Evolutionary conservation across 2,329 filamentous ascomycete species (phyloP).

Genomic region (Diaporthe amygdali): DNA sequence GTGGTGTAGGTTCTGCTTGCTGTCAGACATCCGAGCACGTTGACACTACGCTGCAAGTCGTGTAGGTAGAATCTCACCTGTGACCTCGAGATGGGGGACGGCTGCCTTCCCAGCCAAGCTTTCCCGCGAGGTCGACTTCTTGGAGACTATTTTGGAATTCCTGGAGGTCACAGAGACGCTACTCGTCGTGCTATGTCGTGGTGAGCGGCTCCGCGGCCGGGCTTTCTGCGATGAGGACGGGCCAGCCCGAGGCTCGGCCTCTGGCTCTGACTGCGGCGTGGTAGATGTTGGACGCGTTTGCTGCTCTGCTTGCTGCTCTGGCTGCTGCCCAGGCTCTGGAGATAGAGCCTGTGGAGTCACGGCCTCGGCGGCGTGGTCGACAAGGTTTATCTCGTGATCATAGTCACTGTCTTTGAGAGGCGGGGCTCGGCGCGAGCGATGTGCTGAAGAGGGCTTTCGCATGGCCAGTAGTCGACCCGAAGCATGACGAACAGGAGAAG

Average conservation of each 20-base stretch:
- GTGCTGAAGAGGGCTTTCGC: slow-evolving; percentile 35
- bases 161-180: background rate
- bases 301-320: background rate
- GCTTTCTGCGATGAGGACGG: background rate
- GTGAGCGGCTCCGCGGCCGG: background rate
- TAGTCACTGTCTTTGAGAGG: slow-evolving; percentile 65
- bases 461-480: slow-evolving; percentile 18
- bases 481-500: slow-evolving; percentile 17
- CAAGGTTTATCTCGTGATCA: slow-evolving; percentile 73
- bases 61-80: background rate
- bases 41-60: background rate
- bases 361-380: slow-evolving; percentile 54
- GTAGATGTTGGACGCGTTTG: background rate
- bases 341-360: slow-evolving; percentile 10
- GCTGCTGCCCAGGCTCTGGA: slow-evolving; percentile 3
- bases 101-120: background rate
- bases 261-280: background rate
- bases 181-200: slow-evolving; percentile 7
- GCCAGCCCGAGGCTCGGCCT: background rate
- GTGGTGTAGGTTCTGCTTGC: slow-evolving; percentile 20
- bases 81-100: slow-evolving; percentile 18
- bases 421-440: slow-evolving; percentile 60
- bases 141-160: background rate
- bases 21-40: background rate
- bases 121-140: background rate